phyloP scores from a whole-genome alignment of 2,329 filamentous ascomycete genomes.

The Lecanoromycetidae sp. region DNA sequence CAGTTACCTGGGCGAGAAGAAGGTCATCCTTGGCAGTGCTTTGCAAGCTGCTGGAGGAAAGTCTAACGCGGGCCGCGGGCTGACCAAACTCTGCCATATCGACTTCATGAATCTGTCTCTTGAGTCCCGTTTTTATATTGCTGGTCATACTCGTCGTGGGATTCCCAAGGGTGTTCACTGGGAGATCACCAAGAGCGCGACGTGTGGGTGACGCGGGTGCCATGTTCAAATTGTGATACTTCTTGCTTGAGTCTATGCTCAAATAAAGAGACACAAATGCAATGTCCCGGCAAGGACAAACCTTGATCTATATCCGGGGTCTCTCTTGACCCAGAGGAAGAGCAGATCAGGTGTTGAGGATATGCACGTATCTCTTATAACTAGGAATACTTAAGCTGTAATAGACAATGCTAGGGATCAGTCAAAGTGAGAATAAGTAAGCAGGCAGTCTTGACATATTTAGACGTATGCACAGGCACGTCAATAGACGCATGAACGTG shows the following conservation, averaged over 20 bases:
- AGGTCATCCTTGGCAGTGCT: background rate
- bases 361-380: too few species aligned
- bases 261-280: background rate
- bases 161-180: constrained; percentile 14
- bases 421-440: too few species aligned
- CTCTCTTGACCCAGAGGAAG: too few species aligned
- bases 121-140: constrained; percentile 1
- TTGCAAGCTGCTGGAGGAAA: background rate
- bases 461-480: too few species aligned
- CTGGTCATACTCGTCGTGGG: background rate
- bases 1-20: background rate
- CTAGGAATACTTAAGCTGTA: too few species aligned
- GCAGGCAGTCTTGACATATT: too few species aligned
- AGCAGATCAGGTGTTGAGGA: too few species aligned
- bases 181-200: constrained; percentile 15
- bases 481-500: too few species aligned
- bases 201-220: constrained; percentile 4
- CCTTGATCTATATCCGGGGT: too few species aligned
- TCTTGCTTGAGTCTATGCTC: background rate
- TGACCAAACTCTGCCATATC: constrained; percentile 7
- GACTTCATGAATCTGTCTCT: constrained; percentile 12
- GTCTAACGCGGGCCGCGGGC: constrained; percentile 1
- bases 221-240: constrained; percentile 1
- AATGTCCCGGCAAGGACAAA: background rate
- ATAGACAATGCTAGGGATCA: too few species aligned